Conservation (phyloP, 2,329 filamentous ascomycete genomes). For the Ceratocystis harringtonii region DNA sequence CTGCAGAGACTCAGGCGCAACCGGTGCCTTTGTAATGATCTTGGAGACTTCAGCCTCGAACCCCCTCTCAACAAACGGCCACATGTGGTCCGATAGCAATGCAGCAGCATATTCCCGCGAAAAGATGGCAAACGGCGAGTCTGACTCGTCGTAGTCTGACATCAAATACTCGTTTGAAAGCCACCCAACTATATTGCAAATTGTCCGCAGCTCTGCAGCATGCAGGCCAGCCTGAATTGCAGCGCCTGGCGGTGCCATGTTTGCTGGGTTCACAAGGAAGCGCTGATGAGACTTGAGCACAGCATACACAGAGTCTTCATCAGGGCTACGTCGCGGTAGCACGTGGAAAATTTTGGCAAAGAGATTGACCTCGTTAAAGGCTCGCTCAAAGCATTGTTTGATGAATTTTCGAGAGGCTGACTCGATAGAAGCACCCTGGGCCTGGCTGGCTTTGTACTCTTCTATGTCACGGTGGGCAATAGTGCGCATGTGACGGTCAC, state of each 20-base stretch:
- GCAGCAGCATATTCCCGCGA: slow-evolving; percentile 42
- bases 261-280: slow-evolving; percentile 37
- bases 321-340: slow-evolving; percentile 37
- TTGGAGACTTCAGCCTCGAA: slow-evolving; percentile 43
- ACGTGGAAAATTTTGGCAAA: slow-evolving; percentile 42
- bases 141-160: slow-evolving; percentile 42
- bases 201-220: slow-evolving; percentile 31
- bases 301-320: slow-evolving; percentile 36
- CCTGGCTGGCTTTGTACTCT: slow-evolving; percentile 35
- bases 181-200: slow-evolving; percentile 43
- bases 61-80: slow-evolving; percentile 38
- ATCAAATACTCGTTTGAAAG: slow-evolving; percentile 43
- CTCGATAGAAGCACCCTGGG: slow-evolving; percentile 35
- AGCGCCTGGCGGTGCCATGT: slow-evolving; percentile 37
- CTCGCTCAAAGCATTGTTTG: slow-evolving; percentile 45
- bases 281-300: slow-evolving; percentile 36
- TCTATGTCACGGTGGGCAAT: slow-evolving; percentile 40
- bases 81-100: slow-evolving; percentile 41
- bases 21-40: slow-evolving; percentile 35
- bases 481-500: slow-evolving; percentile 38
- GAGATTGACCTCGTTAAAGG: slow-evolving; percentile 38
- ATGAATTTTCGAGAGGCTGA: slow-evolving; percentile 43
- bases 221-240: slow-evolving; percentile 36
- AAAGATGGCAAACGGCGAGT: slow-evolving; percentile 37
- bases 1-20: slow-evolving; percentile 35